Evolutionary conservation across 257 asterid genomes (phyloP), one percentile per base, ranked within the genome.

Genomic region (Solanum ahanhuiri): DNA sequence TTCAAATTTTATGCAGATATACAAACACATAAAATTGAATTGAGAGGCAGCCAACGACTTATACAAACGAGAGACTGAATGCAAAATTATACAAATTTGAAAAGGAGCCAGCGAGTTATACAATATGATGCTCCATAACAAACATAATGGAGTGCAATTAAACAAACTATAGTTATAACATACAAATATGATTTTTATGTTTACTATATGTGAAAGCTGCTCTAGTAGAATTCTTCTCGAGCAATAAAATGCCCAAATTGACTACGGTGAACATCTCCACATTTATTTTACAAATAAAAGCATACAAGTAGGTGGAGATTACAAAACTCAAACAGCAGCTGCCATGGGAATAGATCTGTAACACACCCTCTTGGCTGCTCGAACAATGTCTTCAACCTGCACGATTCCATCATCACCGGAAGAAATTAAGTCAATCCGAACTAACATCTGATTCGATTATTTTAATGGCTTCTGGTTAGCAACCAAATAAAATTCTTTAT

Each of bases 291-390:
- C 15, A 67, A 12, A 5, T 15, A 17, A 20, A 58, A 9, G 3
- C 17, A 15, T 31, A 15, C 12, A 14, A 9, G 37, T 30, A 31
- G 7, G 15, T 22, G 28, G 25, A 67, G 22, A 34, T 67, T 28
- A 28, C 12, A 41, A 41, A 67, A 22, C 87, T 89, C 84, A 90
- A 60, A 91, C 92, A 83, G 73, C 86, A 84, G 90, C 91, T 51
- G 92, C 90, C 83, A 83, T 37, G 37, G 91, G 79, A 79, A 88
- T 88, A 41, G 91, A 84, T 90, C 90, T 90, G 87, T 91, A 85
- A 89, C 92, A 90, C 12, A 89, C 75, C 86, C 93, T 86, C 87
- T 85, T 67, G 37, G 37, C 75, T 67, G 75, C 75, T 67, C 22
- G 37, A 67, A 6, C 73, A 28, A 67, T 67, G 22, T 67, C 73